phyloP scores from a whole-genome alignment of 1,139 yeast species.

The Pichia sp. region DNA sequence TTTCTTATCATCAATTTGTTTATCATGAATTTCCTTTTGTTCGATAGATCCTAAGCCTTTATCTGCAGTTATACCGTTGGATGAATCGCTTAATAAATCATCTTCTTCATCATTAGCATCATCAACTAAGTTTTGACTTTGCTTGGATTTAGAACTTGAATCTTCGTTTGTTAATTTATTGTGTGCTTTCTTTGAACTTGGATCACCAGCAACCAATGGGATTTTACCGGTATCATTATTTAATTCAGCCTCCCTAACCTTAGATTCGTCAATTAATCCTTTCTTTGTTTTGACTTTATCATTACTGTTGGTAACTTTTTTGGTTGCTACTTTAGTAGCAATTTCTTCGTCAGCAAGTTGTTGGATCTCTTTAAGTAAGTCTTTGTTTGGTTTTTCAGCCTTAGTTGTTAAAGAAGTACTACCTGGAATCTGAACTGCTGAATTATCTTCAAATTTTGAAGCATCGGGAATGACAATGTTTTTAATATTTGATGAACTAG shows the following conservation, averaged over 20 bases:
- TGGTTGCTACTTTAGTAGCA: constrained; percentile 11
- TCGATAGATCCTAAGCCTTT: constrained; percentile 5
- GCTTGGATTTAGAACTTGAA: not conserved
- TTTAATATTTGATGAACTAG: not conserved
- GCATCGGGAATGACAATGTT: constrained; percentile 3
- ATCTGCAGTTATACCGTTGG: constrained; percentile 8
- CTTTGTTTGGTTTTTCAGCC: too few relatives aligned
- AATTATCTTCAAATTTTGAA: not conserved
- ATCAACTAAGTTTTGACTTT: not conserved
- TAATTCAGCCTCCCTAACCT: constrained; percentile 29
- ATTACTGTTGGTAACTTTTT: constrained; percentile 20
- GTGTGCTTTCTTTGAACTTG: constrained; percentile 11
- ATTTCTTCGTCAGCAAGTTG: not conserved
- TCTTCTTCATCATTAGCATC: not conserved
- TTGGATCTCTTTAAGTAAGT: not conserved
- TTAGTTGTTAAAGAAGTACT: too few relatives aligned
- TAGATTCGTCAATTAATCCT: constrained; percentile 29
- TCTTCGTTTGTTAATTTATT: constrained; percentile 3
- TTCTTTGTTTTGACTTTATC: constrained; percentile 24
- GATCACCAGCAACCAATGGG: constrained; percentile 21
- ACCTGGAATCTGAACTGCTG: constrained; percentile 9
- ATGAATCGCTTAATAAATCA: not conserved
- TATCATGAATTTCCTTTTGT: constrained; percentile 3
- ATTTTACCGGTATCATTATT: constrained; percentile 4
- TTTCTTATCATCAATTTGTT: constrained; percentile 2